phyloP scores from a whole-genome alignment of 495 filamentous ascomycete genomes.

The Aspergillus conjunctus region DNA sequence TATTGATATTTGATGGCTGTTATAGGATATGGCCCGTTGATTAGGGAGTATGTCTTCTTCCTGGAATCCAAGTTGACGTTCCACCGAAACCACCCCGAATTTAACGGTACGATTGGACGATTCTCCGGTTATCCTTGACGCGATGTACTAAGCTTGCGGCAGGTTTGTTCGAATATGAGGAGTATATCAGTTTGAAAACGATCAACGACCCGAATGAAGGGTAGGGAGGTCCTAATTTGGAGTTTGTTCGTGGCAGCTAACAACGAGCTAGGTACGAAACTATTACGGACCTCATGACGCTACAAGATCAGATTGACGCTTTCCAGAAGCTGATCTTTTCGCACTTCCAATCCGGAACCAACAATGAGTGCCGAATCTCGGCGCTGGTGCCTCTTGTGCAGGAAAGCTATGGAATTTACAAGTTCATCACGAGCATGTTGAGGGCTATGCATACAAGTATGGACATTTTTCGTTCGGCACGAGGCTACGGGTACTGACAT shows the following conservation, averaged over 20 bases:
- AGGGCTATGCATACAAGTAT: slow-evolving; percentile 94
- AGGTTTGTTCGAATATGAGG: slow-evolving; percentile 95
- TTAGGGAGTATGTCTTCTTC: slow-evolving; percentile 94
- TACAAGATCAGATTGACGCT: slow-evolving; percentile 96
- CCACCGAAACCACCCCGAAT: slow-evolving; percentile 94
- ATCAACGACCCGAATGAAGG: slow-evolving; percentile 99
- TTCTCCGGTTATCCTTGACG: slow-evolving; percentile 7
- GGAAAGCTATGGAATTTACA: slow-evolving; percentile 98
- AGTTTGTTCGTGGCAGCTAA: slow-evolving; percentile 21
- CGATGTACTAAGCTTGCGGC: slow-evolving; percentile 22
- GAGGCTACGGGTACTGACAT: slow-evolving; percentile 17
- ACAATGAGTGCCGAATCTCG: slow-evolving; percentile 96
- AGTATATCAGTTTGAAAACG: slow-evolving; percentile 95
- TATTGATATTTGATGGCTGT: background rate
- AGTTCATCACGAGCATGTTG: slow-evolving; percentile 93
- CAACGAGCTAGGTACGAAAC: slow-evolving; percentile 73
- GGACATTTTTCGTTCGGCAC: slow-evolving; percentile 24
- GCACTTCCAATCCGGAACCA: slow-evolving; percentile 83
- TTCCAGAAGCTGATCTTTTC: slow-evolving; percentile 99
- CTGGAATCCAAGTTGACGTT: slow-evolving; percentile 90
- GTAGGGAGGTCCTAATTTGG: slow-evolving; percentile 29
- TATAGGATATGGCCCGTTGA: slow-evolving; percentile 84
- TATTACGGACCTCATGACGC: slow-evolving; percentile 90
- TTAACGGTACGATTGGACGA: slow-evolving; percentile 69
- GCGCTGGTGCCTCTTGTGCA: slow-evolving; percentile 91